Evolutionary conservation across 73 alveolate genomes (phyloP).

Genomic region (Tetrahymena malaccensis): DNA sequence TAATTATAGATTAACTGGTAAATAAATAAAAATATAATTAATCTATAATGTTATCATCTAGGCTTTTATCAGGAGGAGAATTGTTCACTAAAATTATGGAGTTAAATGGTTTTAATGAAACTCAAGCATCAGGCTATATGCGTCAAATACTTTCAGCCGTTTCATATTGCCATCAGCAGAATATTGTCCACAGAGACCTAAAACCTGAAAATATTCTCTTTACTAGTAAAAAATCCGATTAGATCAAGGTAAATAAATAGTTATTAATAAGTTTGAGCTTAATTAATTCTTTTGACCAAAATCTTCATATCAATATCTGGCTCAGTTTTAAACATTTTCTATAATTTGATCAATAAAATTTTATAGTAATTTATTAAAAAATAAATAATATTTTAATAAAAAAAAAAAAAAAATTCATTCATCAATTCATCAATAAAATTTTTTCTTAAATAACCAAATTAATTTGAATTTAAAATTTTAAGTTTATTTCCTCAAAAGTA

Average conservation of each 20-base stretch:
- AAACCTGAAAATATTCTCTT: conserved; percentile 90
- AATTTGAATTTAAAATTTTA: too few relatives aligned
- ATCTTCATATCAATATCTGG: too few relatives aligned
- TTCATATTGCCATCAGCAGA: conserved; percentile 74
- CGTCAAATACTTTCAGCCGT: conserved; percentile 71
- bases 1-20: background rate
- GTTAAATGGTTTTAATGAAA: conserved; percentile 60
- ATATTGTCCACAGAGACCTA: conserved; percentile 87
- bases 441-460: too few relatives aligned
- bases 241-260: background rate
- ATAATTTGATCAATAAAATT: too few relatives aligned
- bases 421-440: too few relatives aligned
- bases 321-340: too few relatives aligned
- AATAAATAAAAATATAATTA: background rate
- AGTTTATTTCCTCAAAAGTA: background rate
- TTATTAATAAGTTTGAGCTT: too few relatives aligned
- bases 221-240: conserved; percentile 46
- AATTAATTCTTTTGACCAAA: too few relatives aligned
- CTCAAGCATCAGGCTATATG: conserved; percentile 71
- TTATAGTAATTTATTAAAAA: too few relatives aligned
- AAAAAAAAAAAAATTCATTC: too few relatives aligned
- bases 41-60: background rate
- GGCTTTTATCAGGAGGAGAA: conserved; percentile 82
- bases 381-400: too few relatives aligned
- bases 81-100: conserved; percentile 61